Evolutionary conservation across 2,329 filamentous ascomycete species (phyloP).

Genomic region (Aureobasidium leucospermi): DNA sequence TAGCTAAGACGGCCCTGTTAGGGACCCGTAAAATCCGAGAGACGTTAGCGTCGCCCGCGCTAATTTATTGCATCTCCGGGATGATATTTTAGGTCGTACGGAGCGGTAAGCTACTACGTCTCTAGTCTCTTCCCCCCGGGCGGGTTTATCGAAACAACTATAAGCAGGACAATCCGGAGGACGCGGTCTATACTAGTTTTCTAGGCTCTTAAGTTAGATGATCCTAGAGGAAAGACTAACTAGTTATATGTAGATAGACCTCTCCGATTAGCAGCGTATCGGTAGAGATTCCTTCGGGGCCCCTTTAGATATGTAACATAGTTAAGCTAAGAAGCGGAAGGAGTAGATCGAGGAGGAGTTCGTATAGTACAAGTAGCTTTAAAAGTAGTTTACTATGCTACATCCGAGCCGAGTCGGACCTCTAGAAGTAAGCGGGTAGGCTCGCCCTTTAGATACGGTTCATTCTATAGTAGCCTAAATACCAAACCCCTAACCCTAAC

Average conservation of each 20-base stretch:
- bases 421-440: background rate
- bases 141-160: background rate
- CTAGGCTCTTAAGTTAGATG: no score
- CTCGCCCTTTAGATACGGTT: background rate
- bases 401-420: no score
- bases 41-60: background rate
- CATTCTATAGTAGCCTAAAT: background rate
- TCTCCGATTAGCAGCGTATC: background rate
- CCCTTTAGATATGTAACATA: background rate
- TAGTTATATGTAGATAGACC: background rate
- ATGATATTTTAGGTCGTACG: background rate
- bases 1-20: background rate
- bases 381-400: no score
- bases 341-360: no score
- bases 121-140: background rate
- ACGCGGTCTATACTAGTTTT: no score
- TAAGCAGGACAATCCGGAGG: background rate
- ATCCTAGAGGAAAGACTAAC: no score
- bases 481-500: background rate
- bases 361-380: no score
- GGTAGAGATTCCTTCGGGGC: background rate
- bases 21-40: background rate
- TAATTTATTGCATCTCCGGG: background rate
- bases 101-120: background rate
- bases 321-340: background rate